phyloP scores from a whole-genome alignment of 2,329 filamentous ascomycete species.

The Fusarium proliferatum region DNA sequence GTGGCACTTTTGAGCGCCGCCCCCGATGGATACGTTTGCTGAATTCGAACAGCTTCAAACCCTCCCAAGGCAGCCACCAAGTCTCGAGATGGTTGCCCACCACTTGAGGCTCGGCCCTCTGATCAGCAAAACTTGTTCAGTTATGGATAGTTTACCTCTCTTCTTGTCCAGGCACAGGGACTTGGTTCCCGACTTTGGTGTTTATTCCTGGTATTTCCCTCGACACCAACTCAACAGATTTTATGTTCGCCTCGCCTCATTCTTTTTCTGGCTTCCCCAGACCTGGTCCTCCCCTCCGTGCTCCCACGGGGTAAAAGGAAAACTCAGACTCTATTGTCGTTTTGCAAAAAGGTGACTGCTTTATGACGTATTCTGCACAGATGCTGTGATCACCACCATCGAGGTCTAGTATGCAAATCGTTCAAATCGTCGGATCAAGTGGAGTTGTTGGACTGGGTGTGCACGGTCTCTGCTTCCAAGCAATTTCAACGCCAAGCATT shows the following conservation, averaged over 20 bases:
- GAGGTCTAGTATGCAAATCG: conserved; percentile 38
- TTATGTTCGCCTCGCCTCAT: neutral
- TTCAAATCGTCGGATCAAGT: conserved; percentile 22
- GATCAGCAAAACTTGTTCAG: conserved; percentile 35
- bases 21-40: neutral
- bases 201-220: conserved; percentile 6
- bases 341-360: conserved; percentile 2
- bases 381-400: conserved; percentile 22
- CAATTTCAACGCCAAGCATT: conserved; percentile 25
- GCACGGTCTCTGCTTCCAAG: conserved; percentile 29
- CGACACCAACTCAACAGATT: neutral
- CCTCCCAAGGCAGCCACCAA: conserved; percentile 1
- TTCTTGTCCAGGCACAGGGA: conserved; percentile 34
- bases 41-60: neutral
- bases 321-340: neutral
- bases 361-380: conserved; percentile 38
- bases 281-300: neutral
- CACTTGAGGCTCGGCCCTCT: conserved; percentile 32
- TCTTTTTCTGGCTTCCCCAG: conserved; percentile 1
- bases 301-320: conserved; percentile 1
- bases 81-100: conserved; percentile 29
- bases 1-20: conserved; percentile 6
- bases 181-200: conserved; percentile 1
- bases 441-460: conserved; percentile 11
- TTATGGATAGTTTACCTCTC: conserved; percentile 35